Percentiles rank a stretch among this genome's conserved stretches.
Evolutionary conservation across 495 filamentous ascomycete species (phyloP).

Genomic region (Penicillium daleae): DNA sequence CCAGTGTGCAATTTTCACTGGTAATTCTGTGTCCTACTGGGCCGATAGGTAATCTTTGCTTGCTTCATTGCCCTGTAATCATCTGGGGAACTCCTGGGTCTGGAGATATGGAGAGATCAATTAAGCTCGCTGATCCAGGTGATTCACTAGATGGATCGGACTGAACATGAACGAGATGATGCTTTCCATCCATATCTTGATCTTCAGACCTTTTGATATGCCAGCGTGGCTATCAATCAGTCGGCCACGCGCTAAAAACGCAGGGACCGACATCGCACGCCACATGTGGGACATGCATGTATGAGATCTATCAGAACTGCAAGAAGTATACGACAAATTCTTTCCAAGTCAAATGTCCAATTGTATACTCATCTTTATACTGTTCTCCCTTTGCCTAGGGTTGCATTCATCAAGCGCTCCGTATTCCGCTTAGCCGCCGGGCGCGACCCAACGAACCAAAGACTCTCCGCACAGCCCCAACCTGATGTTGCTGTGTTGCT

Average conservation of each 20-base stretch:
- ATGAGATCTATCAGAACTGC: neutral
- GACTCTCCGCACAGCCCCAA: conserved; percentile 17
- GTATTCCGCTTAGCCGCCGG: conserved; percentile 19
- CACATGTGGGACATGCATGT: conserved; percentile 16
- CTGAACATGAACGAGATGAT: no score
- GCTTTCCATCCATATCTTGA: neutral
- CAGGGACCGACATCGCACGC: conserved; percentile 21
- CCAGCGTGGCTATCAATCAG: neutral
- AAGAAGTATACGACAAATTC: neutral
- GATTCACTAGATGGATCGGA: neutral
- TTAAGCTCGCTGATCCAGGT: neutral
- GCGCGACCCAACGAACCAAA: conserved; percentile 13
- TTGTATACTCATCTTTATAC: neutral
- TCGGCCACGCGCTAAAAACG: conserved; percentile 10
- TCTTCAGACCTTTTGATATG: neutral
- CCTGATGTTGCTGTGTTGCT: conserved; percentile 24
- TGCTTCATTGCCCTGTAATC: no score
- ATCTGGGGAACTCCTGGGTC: no score
- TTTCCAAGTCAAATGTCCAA: neutral
- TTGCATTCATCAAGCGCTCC: conserved; percentile 7
- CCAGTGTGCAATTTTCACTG: no score
- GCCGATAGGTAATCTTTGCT: neutral
- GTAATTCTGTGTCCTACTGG: neutral
- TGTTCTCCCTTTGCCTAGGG: neutral
- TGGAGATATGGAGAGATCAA: no score